A percentile compares a stretch with the other conserved stretches of the same genome.
phyloP scores from a whole-genome alignment of 345 rosid species.

The Lepidium aucheri region DNA sequence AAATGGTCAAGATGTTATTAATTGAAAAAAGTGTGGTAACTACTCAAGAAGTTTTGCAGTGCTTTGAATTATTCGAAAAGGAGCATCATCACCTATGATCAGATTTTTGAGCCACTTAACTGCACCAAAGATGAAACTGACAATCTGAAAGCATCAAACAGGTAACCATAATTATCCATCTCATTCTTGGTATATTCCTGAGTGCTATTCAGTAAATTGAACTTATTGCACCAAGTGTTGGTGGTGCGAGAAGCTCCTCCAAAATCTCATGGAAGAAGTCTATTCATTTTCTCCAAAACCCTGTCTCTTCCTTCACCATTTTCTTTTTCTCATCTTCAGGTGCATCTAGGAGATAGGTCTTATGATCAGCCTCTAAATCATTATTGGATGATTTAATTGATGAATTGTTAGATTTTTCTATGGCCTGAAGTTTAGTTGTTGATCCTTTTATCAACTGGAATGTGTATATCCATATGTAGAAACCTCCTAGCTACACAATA shows the following conservation, averaged over 20 bases:
- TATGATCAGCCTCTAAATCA: slow-evolving; percentile 41
- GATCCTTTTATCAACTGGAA: slow-evolving; percentile 57
- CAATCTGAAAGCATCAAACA: slow-evolving; percentile 41
- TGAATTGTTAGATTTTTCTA: slow-evolving; percentile 31
- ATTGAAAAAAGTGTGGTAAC: not conserved
- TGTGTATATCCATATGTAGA: slow-evolving; percentile 85
- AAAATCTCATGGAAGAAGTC: slow-evolving; percentile 44
- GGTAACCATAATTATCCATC: not conserved
- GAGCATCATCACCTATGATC: slow-evolving; percentile 66
- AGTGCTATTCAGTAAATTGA: not conserved
- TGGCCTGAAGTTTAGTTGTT: slow-evolving; percentile 35
- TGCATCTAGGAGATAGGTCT: slow-evolving; percentile 49
- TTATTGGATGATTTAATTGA: slow-evolving; percentile 42
- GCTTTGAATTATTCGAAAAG: slow-evolving; percentile 61
- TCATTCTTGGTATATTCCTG: not conserved
- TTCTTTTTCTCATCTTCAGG: not conserved
- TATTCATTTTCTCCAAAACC: slow-evolving; percentile 34
- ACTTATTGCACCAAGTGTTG: slow-evolving; percentile 80
- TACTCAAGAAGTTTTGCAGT: slow-evolving; percentile 85
- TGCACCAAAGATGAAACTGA: slow-evolving; percentile 78
- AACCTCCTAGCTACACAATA: slow-evolving; percentile 69
- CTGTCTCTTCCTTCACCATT: slow-evolving; percentile 25
- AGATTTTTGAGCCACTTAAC: slow-evolving; percentile 58
- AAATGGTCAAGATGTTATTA: not conserved
- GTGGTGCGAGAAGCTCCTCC: slow-evolving; percentile 80